Evolutionary conservation across 306 rosid species (phyloP).

Genomic region (Cucumis hystrix): DNA sequence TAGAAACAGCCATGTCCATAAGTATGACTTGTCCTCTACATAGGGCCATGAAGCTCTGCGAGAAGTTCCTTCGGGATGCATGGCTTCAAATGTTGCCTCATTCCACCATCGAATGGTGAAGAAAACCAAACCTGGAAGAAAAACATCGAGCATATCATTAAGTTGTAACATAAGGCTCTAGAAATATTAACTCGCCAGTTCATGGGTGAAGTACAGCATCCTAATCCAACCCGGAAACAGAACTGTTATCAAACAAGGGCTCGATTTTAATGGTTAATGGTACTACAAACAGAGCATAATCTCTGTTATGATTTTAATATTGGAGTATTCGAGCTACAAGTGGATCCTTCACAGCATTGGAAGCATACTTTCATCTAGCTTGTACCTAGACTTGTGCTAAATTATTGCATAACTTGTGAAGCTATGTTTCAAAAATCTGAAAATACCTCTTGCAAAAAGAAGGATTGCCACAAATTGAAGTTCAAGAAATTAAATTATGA

Average conservation of each 20-base stretch:
- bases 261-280: background rate
- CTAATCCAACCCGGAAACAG: background rate
- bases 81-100: conserved; percentile 59
- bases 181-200: background rate
- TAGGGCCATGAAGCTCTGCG: conserved; percentile 74
- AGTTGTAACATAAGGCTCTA: background rate
- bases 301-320: background rate
- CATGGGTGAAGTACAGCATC: background rate
- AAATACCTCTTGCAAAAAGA: background rate
- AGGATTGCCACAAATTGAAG: background rate
- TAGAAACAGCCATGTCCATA: conserved; percentile 73
- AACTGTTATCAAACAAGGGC: background rate
- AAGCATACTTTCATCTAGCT: background rate
- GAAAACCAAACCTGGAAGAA: conserved; percentile 70
- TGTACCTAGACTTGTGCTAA: background rate
- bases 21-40: conserved; percentile 51
- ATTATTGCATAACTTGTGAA: background rate
- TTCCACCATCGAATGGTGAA: conserved; percentile 96
- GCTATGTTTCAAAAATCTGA: background rate
- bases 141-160: background rate
- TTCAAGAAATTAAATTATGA: background rate
- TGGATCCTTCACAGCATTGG: background rate
- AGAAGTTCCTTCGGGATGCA: conserved; percentile 62
- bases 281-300: background rate
- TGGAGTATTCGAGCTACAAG: background rate